Conservation (phyloP, 805 yeast species). For the Deakozyma indianensis region DNA sequence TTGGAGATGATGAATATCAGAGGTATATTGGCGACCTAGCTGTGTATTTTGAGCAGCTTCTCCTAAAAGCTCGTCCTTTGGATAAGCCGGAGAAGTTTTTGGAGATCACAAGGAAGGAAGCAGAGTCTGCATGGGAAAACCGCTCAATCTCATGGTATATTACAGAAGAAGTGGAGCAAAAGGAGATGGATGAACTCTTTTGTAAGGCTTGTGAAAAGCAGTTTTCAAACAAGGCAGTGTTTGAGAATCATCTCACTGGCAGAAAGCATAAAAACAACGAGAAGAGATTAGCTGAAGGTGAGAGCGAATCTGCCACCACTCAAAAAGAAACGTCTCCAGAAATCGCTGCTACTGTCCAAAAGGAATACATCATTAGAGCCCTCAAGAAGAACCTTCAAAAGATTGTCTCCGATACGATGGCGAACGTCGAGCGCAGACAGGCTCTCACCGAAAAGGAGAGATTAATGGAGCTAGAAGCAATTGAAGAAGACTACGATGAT, state of each 20-base stretch:
- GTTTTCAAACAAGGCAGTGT: conserved; percentile 55
- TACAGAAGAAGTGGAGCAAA: conserved; percentile 7
- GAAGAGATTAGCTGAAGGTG: conserved; percentile 26
- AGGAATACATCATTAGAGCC: conserved; percentile 28
- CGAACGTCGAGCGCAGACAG: conserved; percentile 48
- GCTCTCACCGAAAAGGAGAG: conserved; percentile 62
- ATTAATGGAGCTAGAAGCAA: conserved; percentile 29
- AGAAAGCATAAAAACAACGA: conserved; percentile 55
- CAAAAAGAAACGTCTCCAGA: not conserved
- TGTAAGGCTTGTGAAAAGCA: conserved; percentile 52
- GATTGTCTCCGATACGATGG: conserved; percentile 35
- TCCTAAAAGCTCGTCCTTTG: conserved; percentile 36
- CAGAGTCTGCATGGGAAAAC: conserved; percentile 5
- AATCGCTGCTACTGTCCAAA: conserved; percentile 4
- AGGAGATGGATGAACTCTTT: conserved; percentile 20
- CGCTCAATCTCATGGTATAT: conserved; percentile 6
- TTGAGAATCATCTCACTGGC: conserved; percentile 53
- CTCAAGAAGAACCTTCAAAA: conserved; percentile 26
- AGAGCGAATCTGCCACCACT: conserved; percentile 3
- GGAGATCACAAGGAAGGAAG: conserved; percentile 2
- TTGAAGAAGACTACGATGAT: conserved; percentile 14
- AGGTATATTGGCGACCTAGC: conserved; percentile 32
- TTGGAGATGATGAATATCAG: conserved; percentile 24
- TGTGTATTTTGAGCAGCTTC: conserved; percentile 36
- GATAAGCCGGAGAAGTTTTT: conserved; percentile 23